Evolutionary conservation across 176 grass and related monocot genomes (phyloP).

Genomic region (Dendrocalamus sinicus): DNA sequence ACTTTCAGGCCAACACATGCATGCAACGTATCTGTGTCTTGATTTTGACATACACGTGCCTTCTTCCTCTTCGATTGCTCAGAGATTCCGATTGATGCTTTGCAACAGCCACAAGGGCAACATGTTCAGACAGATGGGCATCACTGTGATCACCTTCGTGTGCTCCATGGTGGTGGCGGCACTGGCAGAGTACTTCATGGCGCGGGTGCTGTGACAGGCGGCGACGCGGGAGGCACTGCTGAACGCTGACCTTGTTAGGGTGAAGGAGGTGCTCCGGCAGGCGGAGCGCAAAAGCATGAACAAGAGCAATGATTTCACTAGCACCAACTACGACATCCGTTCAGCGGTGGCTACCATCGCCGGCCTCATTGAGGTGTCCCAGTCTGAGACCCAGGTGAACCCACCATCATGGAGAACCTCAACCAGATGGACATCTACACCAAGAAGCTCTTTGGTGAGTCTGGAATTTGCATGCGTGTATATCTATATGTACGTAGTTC

Average conservation of each 20-base stretch:
- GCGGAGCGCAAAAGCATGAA: conserved; percentile 91
- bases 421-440: conserved; percentile 57
- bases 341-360: conserved; percentile 54
- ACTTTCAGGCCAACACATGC: no score
- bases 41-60: no score
- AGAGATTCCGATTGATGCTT: conserved; percentile 40
- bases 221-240: conserved; percentile 39
- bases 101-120: not conserved
- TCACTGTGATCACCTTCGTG: not conserved
- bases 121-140: not conserved
- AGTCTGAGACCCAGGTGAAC: conserved; percentile 10
- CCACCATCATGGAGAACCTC: conserved; percentile 52
- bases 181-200: conserved; percentile 2
- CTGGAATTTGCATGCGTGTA: not conserved
- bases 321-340: conserved; percentile 72
- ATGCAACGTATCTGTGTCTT: no score
- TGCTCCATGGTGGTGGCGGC: not conserved
- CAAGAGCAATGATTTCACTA: conserved; percentile 75
- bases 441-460: conserved; percentile 70
- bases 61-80: not conserved
- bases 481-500: no score
- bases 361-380: conserved; percentile 54
- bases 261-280: conserved; percentile 54
- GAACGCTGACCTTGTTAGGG: conserved; percentile 56
- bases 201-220: not conserved